Conservation (phyloP, 345 rosid species). For the Melastoma malabathricum region DNA sequence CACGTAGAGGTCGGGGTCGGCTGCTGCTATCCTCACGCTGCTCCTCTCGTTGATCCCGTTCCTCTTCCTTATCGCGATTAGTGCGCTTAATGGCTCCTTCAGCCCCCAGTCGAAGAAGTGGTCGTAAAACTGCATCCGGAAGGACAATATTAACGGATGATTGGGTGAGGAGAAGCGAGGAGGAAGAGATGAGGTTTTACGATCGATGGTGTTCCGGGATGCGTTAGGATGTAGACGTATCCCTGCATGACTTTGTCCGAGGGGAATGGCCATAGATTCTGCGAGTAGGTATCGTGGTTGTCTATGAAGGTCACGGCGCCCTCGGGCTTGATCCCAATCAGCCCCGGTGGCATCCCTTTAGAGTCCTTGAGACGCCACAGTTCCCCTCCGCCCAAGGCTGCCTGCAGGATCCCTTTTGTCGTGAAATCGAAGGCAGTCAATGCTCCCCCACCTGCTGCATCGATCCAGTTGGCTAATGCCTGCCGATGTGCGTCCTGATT, state of each 20-base stretch:
- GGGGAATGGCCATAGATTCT: slow-evolving; percentile 51
- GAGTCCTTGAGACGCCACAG: slow-evolving; percentile 64
- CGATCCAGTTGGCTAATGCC: slow-evolving; percentile 45
- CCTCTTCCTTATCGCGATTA: slow-evolving; percentile 31
- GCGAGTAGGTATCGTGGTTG: slow-evolving; percentile 73
- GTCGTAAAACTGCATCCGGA: slow-evolving; percentile 52
- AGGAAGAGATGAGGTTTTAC: slow-evolving; percentile 19
- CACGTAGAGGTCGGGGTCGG: slow-evolving; percentile 53
- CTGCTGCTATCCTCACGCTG: slow-evolving; percentile 38
- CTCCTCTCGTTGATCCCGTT: slow-evolving; percentile 33
- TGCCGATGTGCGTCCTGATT: slow-evolving; percentile 52
- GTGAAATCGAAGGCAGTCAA: slow-evolving; percentile 75
- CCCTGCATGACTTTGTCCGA: slow-evolving; percentile 80
- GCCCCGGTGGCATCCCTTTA: slow-evolving; percentile 60
- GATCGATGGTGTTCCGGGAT: slow-evolving; percentile 63
- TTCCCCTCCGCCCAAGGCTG: slow-evolving; percentile 57
- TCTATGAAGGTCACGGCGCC: slow-evolving; percentile 77
- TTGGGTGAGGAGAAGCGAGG: neutral
- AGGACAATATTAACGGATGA: neutral
- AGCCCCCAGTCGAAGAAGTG: slow-evolving; percentile 62
- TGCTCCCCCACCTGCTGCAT: slow-evolving; percentile 37
- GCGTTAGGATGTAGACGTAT: slow-evolving; percentile 78
- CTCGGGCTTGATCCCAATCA: slow-evolving; percentile 54
- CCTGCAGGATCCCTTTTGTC: slow-evolving; percentile 71
- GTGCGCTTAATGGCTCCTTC: slow-evolving; percentile 37